Evolutionary conservation across 306 rosid genomes (phyloP).

Genomic region (Dalbergia cochinchinensis): DNA sequence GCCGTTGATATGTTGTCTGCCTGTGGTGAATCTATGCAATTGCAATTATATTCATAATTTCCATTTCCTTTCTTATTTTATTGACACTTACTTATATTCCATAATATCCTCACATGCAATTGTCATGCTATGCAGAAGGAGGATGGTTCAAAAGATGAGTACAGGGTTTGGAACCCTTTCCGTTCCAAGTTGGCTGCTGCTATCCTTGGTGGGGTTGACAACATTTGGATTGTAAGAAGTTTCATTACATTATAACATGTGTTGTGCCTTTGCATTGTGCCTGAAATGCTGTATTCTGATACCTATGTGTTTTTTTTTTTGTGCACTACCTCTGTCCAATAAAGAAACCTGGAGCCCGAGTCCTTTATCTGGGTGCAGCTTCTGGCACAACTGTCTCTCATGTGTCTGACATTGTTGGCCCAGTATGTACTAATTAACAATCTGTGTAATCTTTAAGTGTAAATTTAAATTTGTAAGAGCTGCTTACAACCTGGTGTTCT

Average conservation of each 20-base stretch:
- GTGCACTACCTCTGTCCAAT: not conserved
- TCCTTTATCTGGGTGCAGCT: slow-evolving; percentile 95
- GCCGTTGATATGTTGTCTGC: not conserved
- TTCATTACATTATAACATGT: not conserved
- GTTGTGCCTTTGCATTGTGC: not conserved
- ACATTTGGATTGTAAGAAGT: slow-evolving; percentile 76
- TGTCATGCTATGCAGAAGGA: slow-evolving; percentile 64
- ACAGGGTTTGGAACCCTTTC: slow-evolving; percentile 94
- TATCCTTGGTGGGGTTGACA: slow-evolving; percentile 90
- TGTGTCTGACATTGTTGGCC: slow-evolving; percentile 95
- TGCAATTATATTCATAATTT: not conserved
- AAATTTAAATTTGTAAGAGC: too few relatives aligned
- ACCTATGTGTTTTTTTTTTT: not conserved
- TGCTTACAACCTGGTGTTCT: not conserved
- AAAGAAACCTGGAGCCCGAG: slow-evolving; percentile 83
- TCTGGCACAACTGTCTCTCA: slow-evolving; percentile 97
- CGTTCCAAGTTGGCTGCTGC: slow-evolving; percentile 96
- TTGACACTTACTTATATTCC: not conserved
- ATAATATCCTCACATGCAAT: not conserved
- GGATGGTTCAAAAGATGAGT: slow-evolving; percentile 81
- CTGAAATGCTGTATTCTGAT: not conserved
- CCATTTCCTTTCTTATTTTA: not conserved
- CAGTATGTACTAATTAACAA: slow-evolving; percentile 57
- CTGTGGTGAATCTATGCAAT: not conserved
- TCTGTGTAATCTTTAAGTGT: not conserved